Evolutionary conservation across 179 eudicot genomes (phyloP).

Genomic region (Spergularia azorica): DNA sequence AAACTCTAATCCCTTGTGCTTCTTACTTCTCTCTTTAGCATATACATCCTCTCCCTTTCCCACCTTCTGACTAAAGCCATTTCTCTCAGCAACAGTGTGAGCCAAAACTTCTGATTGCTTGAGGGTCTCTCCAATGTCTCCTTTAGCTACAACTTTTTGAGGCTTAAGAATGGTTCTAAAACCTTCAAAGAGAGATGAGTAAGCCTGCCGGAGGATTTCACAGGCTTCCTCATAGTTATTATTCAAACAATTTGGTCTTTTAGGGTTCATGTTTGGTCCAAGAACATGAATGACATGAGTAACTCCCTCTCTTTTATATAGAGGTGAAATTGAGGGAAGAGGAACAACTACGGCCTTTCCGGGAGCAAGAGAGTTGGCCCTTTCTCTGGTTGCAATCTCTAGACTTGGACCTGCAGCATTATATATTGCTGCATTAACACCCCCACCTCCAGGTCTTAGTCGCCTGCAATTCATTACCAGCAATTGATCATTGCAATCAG

Average conservation of each 20-base stretch:
- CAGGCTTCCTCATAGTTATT: constrained; percentile 74
- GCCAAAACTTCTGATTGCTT: constrained; percentile 27
- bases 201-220: constrained; percentile 78
- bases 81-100: constrained; percentile 21
- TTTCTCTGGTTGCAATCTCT: constrained; percentile 72
- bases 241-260: constrained; percentile 73
- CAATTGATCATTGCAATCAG: constrained; percentile 19
- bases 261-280: constrained; percentile 98
- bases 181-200: constrained; percentile 85
- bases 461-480: constrained; percentile 52
- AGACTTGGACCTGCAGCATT: constrained; percentile 80
- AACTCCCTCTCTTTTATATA: constrained; percentile 72
- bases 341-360: constrained; percentile 80
- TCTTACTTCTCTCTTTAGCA: constrained; percentile 51
- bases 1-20: constrained; percentile 47
- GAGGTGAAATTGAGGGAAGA: constrained; percentile 74
- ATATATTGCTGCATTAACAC: constrained; percentile 91
- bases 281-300: constrained; percentile 97
- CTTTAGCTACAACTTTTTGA: constrained; percentile 21
- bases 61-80: constrained; percentile 43
- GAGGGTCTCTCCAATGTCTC: constrained; percentile 8
- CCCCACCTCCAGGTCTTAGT: constrained; percentile 95
- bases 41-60: constrained; percentile 45
- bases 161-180: constrained; percentile 55
- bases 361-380: constrained; percentile 66